These are phyloP conservation scores for Saksenaea oblongispora DNA, from an alignment of 371 early-diverging fungal species.

Conservation along the genomic window DNA sequence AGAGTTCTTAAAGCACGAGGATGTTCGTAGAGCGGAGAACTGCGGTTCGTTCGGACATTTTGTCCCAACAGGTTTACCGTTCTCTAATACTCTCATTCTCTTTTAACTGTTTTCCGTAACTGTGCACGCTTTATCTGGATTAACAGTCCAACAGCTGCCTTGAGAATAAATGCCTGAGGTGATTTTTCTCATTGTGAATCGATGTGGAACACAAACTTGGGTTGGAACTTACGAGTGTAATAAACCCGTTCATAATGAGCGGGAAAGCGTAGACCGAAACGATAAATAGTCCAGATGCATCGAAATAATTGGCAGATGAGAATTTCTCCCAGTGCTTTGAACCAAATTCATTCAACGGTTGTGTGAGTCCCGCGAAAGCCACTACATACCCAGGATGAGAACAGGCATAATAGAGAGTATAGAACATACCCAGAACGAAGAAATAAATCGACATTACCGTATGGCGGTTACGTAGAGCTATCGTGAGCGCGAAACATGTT, in stretches of 20 bases:
- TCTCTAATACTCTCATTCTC: neutral
- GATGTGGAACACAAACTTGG: neutral
- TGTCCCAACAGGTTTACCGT: neutral
- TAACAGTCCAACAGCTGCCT: slow-evolving; percentile 24
- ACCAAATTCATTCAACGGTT: slow-evolving; percentile 42
- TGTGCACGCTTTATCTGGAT: slow-evolving; percentile 34
- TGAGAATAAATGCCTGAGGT: slow-evolving; percentile 32
- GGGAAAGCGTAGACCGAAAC: slow-evolving; percentile 48
- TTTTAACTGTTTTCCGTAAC: slow-evolving; percentile 7
- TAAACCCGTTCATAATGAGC: slow-evolving; percentile 37
- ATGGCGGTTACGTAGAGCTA: slow-evolving; percentile 28
- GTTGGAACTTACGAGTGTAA: slow-evolving; percentile 37
- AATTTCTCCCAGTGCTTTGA: slow-evolving; percentile 35
- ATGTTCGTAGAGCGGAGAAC: neutral
- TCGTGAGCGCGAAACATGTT: slow-evolving; percentile 21
- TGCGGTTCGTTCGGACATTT: neutral
- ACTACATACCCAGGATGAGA: slow-evolving; percentile 23
- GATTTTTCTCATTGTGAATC: neutral
- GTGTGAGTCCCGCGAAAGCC: slow-evolving; percentile 36
- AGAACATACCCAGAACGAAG: slow-evolving; percentile 32
- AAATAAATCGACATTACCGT: slow-evolving; percentile 31
- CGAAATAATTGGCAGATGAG: slow-evolving; percentile 47
- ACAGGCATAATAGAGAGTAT: neutral
- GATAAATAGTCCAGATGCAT: slow-evolving; percentile 44
- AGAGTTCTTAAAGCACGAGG: neutral